A percentile compares a stretch with the other conserved stretches of the same genome.
phyloP scores from a whole-genome alignment of 202 grass and related monocot species.

The Tripidium arundinaceum region DNA sequence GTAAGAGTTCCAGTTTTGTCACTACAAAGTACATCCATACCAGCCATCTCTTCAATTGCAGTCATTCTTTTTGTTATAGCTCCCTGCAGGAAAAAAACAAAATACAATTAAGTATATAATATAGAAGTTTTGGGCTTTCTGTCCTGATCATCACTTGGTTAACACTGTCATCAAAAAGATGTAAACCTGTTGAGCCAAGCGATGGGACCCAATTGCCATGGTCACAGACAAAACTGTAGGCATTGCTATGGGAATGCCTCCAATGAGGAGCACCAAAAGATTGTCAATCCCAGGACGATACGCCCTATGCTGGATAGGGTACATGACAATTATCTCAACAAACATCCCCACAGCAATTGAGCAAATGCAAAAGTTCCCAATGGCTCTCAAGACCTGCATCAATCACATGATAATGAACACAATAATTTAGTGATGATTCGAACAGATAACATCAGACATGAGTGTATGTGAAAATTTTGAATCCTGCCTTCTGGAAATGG shows the following conservation, averaged over 20 bases:
- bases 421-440: neutral
- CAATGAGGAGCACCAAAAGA: conserved; percentile 94
- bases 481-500: conserved; percentile 75
- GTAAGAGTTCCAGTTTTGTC: conserved; percentile 98
- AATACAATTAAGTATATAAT: neutral
- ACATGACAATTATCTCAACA: conserved; percentile 91
- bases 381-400: conserved; percentile 78
- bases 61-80: conserved; percentile 99
- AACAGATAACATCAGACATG: neutral
- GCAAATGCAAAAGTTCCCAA: conserved; percentile 97
- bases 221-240: conserved; percentile 94
- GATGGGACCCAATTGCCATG: conserved; percentile 98
- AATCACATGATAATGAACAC: neutral
- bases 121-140: neutral
- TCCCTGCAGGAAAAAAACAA: conserved; percentile 39
- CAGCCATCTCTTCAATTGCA: conserved; percentile 98
- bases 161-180: neutral
- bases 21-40: conserved; percentile 99
- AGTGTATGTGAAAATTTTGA: neutral
- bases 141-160: neutral
- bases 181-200: conserved; percentile 78
- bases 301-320: conserved; percentile 63
- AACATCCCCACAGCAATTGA: conserved; percentile 84
- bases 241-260: conserved; percentile 97
- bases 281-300: conserved; percentile 97